Base-by-base conservation (phyloP, 163 green algal species). In the Scenedesmus sp. region DNA sequence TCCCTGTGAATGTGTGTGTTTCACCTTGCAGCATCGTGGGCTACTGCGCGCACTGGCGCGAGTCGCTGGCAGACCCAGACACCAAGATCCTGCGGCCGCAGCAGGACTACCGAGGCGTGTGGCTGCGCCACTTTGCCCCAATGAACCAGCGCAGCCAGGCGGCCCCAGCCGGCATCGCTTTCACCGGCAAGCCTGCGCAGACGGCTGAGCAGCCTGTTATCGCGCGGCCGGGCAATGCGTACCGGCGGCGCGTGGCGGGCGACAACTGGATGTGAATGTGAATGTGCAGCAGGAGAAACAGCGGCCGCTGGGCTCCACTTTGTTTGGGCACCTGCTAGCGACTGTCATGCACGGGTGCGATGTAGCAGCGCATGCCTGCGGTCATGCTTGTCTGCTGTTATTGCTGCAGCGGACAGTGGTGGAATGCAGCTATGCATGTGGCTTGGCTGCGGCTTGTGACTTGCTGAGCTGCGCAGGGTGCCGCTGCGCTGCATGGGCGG, bases 41-140 rank as follows among this genome's bases (percentile, higher is more conserved):
- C 85, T 99, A 99, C 94, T 97, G 99, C 66, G 96, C 98, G 2
- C 98, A 99, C 96, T 99, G 98, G 98, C 95, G 97, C 20, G 98
- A 99, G 95, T 97, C 94, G 7, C 96, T 99, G 76, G 93, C 94
- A 9, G 98, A 99, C 95, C 97, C 97, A 3, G 98, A 99, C 94
- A 98, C 96, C 84, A 99, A 99, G 93, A 99, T 99, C 93, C 95
- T 46, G 34, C 34, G 34, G 8, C 98, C 98, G 18, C 98, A 99
- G 96, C 98, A 99, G 97, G 97, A 99, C 94, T 99, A 99, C 95
- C 94, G 96, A 87, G 97, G 97, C 9, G 97, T 97, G 79, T 98
- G 96, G 97, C 95, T 98, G 88, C 92, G 97, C 0, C 93, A 97
- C 92, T 98, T 97, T 89, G 84, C 91, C 34, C 88, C 91, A 15